Conservation (phyloP, 257 asterid genomes). For the Coffea eugenioides region DNA sequence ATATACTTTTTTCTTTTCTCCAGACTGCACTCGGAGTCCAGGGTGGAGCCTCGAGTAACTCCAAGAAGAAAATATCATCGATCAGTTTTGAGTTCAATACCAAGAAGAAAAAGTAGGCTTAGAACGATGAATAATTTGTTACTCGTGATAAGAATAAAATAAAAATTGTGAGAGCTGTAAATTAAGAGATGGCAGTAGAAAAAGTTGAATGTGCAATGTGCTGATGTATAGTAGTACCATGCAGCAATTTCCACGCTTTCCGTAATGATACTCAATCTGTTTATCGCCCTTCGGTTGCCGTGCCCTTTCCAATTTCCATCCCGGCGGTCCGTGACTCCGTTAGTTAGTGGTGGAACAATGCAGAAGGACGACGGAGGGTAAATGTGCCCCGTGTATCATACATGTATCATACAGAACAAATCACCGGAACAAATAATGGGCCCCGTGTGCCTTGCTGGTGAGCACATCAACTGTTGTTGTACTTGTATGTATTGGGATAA, state of each 20-base stretch:
- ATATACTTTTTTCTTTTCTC: slow-evolving; percentile 16
- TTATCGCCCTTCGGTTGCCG: neutral
- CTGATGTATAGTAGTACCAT: neutral
- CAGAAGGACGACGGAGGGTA: neutral
- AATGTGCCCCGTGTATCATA: neutral
- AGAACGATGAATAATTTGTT: slow-evolving; percentile 1
- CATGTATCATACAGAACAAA: too few relatives aligned
- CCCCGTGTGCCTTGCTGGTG: neutral
- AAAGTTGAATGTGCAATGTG: neutral
- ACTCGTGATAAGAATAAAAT: slow-evolving; percentile 20
- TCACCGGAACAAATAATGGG: neutral
- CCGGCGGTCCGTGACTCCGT: neutral
- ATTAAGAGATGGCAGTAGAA: neutral
- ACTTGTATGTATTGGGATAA: neutral
- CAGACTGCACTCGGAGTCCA: slow-evolving; percentile 71
- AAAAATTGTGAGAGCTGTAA: slow-evolving; percentile 17
- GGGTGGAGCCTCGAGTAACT: slow-evolving; percentile 26
- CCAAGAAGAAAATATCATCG: slow-evolving; percentile 13
- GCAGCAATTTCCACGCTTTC: neutral
- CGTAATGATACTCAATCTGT: neutral
- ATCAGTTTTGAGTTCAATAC: slow-evolving; percentile 7
- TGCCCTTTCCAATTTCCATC: neutral
- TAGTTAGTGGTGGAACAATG: too few relatives aligned
- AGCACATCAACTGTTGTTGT: neutral
- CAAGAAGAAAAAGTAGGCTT: slow-evolving; percentile 15